These are phyloP conservation scores for Venturia aucupariae DNA, from an alignment of 2,329 filamentous ascomycete genomes.

Conservation along the genomic window DNA sequence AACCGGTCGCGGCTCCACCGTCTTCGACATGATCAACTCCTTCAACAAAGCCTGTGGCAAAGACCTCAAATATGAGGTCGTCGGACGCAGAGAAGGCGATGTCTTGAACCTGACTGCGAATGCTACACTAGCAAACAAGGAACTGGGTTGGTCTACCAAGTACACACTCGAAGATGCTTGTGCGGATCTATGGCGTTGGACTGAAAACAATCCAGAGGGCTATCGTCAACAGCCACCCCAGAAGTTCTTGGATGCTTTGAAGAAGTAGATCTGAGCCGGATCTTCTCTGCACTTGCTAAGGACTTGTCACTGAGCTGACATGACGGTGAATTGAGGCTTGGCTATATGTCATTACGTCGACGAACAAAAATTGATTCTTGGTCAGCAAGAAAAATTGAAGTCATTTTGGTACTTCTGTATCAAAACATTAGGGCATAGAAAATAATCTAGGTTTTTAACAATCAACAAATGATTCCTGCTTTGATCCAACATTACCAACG, in stretches of 20 bases:
- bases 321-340: no score
- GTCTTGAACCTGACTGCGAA: conserved; percentile 93
- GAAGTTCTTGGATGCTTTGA: conserved; percentile 42
- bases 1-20: conserved; percentile 87
- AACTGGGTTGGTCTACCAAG: conserved; percentile 88
- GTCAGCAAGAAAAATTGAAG: no score
- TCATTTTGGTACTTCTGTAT: no score
- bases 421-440: no score
- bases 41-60: conserved; percentile 82
- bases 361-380: no score
- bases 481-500: no score
- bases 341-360: no score
- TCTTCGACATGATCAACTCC: conserved; percentile 94
- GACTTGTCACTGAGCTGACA: no score
- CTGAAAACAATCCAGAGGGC: conserved; percentile 89
- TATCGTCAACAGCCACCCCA: conserved; percentile 88
- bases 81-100: conserved; percentile 72
- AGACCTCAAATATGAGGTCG: conserved; percentile 79
- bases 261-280: background rate
- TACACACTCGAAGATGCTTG: conserved; percentile 87
- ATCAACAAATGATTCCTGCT: background rate
- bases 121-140: conserved; percentile 73
- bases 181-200: conserved; percentile 93
- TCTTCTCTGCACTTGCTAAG: no score
- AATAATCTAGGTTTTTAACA: no score